Base-by-base conservation (phyloP, 2,329 filamentous ascomycete species). In the Talaromyces verruculosus region DNA sequence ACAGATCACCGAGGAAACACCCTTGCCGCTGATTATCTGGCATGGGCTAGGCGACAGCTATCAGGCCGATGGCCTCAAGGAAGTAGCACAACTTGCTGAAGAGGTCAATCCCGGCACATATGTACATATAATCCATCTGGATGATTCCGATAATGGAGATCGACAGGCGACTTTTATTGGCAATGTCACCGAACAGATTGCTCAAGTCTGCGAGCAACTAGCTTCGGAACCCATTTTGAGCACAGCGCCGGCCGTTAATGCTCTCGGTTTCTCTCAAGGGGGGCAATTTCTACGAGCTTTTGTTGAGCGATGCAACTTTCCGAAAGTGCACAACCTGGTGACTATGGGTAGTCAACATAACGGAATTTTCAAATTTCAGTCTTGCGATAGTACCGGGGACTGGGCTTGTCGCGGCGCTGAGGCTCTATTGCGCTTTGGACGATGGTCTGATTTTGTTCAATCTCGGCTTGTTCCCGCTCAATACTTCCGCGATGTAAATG, bases 261-360 rank as follows among this genome's bases (percentile, higher is more conserved):
- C 93, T 39, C 81, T 99, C 41, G 95, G 95, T 33, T 97, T 99
- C 83, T 95, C 91, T 15, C 95, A 99, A 79, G 95, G 95, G 69
- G 95, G 95, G 1, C 92, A 97, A 77, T 97, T 99, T 81, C 85
- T 99, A n/a, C 89, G 95, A 67, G 95, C 86, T 28, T 93, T 96
- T 76, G 83, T 97, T 69, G 89, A 99, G 83, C 87, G 92, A 51
- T 99, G 95, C 83, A 95, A 93, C 77, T 74, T 72, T 39, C 89
- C 92, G 0, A 88, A 87, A 3, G 86, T 97, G 13, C 86, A 88
- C 70, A 93, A 87, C 75, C 85, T 97, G 43, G 86, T 97, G 69
- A 97, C 93, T 1, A 96, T 95, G 72, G 93, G 93, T 69, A 90
- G 88, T 74, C 93, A 96, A 81, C 93, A 97, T 80, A 95, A 94